Conservation (phyloP, 148 eudicot species). For the Rheum nobile region DNA sequence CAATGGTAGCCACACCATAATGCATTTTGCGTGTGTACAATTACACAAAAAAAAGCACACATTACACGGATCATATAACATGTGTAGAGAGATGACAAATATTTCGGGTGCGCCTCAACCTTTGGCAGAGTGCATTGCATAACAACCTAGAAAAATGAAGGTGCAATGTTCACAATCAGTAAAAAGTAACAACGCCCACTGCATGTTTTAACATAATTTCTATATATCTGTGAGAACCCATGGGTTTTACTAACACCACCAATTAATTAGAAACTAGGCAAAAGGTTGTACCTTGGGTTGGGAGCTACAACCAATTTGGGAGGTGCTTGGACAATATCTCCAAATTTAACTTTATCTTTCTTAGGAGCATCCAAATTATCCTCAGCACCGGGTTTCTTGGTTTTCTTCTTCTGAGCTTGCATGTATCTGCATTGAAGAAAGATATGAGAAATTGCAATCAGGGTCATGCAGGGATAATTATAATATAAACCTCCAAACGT, state of each 20-base stretch:
- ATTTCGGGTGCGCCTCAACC: too few species aligned
- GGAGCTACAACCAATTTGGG: constrained; percentile 66
- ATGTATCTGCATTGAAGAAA: constrained; percentile 35
- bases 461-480: background rate
- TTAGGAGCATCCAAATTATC: constrained; percentile 43
- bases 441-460: background rate
- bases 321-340: constrained; percentile 80
- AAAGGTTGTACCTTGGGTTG: constrained; percentile 46
- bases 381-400: constrained; percentile 30
- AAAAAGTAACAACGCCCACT: background rate
- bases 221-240: background rate
- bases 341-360: constrained; percentile 65
- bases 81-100: too few species aligned
- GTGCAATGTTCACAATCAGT: background rate
- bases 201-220: background rate
- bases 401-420: constrained; percentile 65
- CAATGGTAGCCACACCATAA: background rate
- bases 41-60: background rate
- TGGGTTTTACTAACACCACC: background rate
- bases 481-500: background rate
- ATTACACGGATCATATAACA: too few species aligned
- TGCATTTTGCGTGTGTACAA: background rate
- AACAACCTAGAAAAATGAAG: too few species aligned
- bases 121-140: too few species aligned
- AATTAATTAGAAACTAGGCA: background rate